Evolutionary conservation across 164 flowering plant species (phyloP), one percentile per base, ranked within the genome.

Genomic region (Vitis amurensis): DNA sequence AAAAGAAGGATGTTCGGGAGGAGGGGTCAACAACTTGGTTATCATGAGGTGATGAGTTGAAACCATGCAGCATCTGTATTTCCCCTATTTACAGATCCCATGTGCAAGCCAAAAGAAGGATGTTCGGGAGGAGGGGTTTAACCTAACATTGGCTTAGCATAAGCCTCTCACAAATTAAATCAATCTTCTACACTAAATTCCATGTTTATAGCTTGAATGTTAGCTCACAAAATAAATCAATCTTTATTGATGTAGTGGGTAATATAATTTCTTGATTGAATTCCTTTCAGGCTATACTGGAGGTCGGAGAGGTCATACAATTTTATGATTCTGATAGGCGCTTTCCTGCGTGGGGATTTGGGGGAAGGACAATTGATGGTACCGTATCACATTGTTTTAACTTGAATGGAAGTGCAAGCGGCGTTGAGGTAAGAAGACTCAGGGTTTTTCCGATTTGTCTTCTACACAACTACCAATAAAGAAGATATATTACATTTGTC

Each of bases 311-410:
- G 64, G 87, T 84, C 47, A 77, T 95, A 64, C 97, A 95, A 67
- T 91, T 95, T 68, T 95, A 95, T 72, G 97, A 95, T 83, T 78
- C 90, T 63, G 98, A 95, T 52, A 84, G 73, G 73, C 83, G 71
- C 3, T 95, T 90, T 67, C 88, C 92, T 73, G 91, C 97, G 27
- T 95, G 98, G 98, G 99, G 99, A 53, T 95, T 95, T 78, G 99
- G 99, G 19, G 99, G 89, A 77, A 83, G 82, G 74, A 64, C 76
- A 57, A 47, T 12, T 29, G 73, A 80, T 74, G 89, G 91, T 44
- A 63, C 71, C 1, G 76, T 93, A 15, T 93, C 98, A 63, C 99
- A 95, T 75, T 91, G 97, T 76, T 95, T 93, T 73, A 90, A 86
- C 82, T 82, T 92, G 85, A 89, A 78, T 77, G 91, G 93, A 70